phyloP scores from a whole-genome alignment of 1,284 basidiomycete species.

The Cystobasidiaceae sp. region DNA sequence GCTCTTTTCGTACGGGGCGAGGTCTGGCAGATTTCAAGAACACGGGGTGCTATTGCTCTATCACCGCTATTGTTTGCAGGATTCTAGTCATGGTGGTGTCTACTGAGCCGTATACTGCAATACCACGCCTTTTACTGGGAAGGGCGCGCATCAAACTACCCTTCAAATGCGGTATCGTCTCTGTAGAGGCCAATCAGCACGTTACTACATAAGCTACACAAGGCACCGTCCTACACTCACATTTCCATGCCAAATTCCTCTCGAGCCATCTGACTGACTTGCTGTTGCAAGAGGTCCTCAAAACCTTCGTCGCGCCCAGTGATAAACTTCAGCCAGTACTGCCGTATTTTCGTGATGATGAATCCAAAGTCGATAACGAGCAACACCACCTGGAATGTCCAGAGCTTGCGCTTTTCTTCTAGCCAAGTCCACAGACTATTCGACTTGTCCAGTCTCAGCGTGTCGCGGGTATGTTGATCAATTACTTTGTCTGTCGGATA shows the following conservation, averaged over 20 bases:
- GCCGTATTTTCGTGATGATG: slow-evolving; percentile 45
- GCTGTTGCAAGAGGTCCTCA: slow-evolving; percentile 44
- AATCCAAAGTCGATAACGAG: slow-evolving; percentile 50
- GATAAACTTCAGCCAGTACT: slow-evolving; percentile 43
- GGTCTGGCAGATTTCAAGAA: too few relatives aligned
- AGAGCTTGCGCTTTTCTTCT: slow-evolving; percentile 45
- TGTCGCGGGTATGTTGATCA: slow-evolving; percentile 7
- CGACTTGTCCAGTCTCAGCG: background rate
- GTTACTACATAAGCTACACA: background rate
- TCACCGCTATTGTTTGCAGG: too few relatives aligned
- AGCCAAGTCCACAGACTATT: slow-evolving; percentile 44
- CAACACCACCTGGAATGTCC: slow-evolving; percentile 49
- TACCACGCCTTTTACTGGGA: too few relatives aligned
- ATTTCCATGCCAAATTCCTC: slow-evolving; percentile 53
- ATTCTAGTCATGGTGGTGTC: too few relatives aligned
- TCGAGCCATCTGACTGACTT: slow-evolving; percentile 49
- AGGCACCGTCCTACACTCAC: background rate
- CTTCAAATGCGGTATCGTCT: slow-evolving; percentile 19
- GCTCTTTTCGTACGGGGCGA: too few relatives aligned
- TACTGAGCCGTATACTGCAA: too few relatives aligned
- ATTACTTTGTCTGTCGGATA: slow-evolving; percentile 50
- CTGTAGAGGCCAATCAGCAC: background rate
- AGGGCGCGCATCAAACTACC: too few relatives aligned
- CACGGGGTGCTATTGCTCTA: too few relatives aligned
- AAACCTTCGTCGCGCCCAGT: slow-evolving; percentile 40